These are phyloP conservation scores for Quercus lobata DNA, from an alignment of 331 rosid species.

Conservation along the genomic window DNA sequence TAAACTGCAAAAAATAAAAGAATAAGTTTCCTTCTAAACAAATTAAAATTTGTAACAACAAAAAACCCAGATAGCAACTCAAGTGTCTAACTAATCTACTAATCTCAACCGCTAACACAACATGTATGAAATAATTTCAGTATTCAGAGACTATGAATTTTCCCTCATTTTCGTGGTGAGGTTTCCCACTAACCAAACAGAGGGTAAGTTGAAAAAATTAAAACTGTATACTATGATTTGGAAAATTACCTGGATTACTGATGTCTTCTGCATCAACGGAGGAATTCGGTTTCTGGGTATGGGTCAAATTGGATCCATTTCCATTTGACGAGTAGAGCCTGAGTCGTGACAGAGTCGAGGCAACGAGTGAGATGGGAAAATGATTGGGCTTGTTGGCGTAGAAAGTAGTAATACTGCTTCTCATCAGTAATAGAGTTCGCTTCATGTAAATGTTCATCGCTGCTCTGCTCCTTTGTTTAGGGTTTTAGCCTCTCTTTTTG, in stretches of 20 bases:
- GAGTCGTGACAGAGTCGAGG: slow-evolving; percentile 8
- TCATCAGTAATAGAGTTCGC: slow-evolving; percentile 1
- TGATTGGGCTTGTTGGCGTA: slow-evolving; percentile 10
- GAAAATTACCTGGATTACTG: slow-evolving; percentile 26
- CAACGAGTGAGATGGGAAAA: background rate
- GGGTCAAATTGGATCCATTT: background rate
- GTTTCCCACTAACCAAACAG: background rate
- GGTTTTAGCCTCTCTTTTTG: background rate
- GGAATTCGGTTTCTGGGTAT: background rate
- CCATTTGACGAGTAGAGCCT: slow-evolving; percentile 19
- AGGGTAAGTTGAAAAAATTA: background rate
- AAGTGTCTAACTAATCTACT: too few species aligned
- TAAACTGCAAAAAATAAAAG: background rate
- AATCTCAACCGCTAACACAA: too few species aligned
- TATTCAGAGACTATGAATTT: too few species aligned
- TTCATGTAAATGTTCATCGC: slow-evolving; percentile 17
- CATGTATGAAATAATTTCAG: too few species aligned
- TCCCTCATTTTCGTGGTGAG: background rate
- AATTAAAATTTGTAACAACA: too few species aligned
- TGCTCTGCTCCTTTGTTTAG: background rate
- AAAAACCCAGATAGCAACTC: too few species aligned
- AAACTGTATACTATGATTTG: background rate
- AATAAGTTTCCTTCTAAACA: background rate
- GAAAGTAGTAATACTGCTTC: slow-evolving; percentile 2
- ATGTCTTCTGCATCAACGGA: background rate